Percentiles rank a stretch among this genome's conserved stretches.
phyloP scores from a whole-genome alignment of 2,329 filamentous ascomycete species.

The Myriosclerotinia duriaeana region DNA sequence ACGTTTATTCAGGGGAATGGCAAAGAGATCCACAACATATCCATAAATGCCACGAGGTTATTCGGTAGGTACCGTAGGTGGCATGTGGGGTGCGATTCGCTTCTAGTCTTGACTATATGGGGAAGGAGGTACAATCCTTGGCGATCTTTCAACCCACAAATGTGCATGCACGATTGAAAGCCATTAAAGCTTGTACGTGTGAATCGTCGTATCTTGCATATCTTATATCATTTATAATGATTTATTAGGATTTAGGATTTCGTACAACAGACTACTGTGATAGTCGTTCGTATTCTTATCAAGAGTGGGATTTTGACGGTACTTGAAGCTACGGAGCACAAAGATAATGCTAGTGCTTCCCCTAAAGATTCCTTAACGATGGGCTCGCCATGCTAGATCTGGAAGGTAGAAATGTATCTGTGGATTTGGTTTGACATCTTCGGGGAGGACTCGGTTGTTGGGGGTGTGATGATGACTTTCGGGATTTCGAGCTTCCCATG shows the following conservation, averaged over 20 bases:
- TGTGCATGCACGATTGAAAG: slow-evolving; percentile 3
- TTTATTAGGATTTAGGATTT: not conserved
- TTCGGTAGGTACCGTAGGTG: not conserved
- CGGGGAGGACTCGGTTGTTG: not conserved
- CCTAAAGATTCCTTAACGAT: not conserved
- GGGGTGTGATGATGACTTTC: not conserved
- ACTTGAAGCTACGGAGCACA: not conserved
- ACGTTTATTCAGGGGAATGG: too few species aligned
- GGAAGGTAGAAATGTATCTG: slow-evolving; percentile 2
- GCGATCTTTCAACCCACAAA: slow-evolving; percentile 10
- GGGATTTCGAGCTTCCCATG: slow-evolving; percentile 1
- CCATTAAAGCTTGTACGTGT: not conserved
- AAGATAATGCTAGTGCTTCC: not conserved
- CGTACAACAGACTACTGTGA: too few species aligned
- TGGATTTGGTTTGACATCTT: not conserved
- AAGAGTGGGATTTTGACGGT: not conserved
- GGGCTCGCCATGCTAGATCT: not conserved
- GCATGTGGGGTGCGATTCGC: slow-evolving; percentile 5
- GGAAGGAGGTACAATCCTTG: not conserved
- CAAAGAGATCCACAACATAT: not conserved
- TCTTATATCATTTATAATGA: too few species aligned
- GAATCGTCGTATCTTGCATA: slow-evolving; percentile 1
- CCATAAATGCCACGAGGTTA: not conserved
- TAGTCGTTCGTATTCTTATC: slow-evolving; percentile 10
- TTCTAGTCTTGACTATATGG: not conserved